Evolutionary conservation across 345 rosid genomes (phyloP).

Genomic region (Acer yangbiense): DNA sequence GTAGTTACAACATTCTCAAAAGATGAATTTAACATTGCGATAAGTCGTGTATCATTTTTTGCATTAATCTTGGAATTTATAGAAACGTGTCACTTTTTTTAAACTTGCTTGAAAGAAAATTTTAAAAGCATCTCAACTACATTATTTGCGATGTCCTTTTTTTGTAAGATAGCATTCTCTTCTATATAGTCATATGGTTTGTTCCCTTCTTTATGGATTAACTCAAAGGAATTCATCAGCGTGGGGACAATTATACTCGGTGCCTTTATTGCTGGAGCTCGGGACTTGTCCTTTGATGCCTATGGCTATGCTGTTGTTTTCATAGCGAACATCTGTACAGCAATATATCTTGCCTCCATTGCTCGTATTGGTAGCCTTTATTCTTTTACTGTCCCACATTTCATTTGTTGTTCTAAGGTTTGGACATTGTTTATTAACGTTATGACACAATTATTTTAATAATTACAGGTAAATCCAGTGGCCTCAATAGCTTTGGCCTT

Average conservation of each 20-base stretch:
- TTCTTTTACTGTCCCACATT: not conserved
- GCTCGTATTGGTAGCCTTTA: conserved; percentile 50
- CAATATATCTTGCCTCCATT: conserved; percentile 70
- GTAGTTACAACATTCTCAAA: not conserved
- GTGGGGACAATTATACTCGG: conserved; percentile 65
- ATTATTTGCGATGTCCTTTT: not conserved
- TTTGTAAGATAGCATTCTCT: not conserved
- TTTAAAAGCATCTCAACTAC: not conserved
- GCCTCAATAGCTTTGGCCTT: conserved; percentile 68
- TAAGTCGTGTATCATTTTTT: not conserved
- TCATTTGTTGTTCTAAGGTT: conserved; percentile 5
- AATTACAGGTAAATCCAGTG: conserved; percentile 56
- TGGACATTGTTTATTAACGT: not conserved
- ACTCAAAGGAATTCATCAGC: conserved; percentile 53
- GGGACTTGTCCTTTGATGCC: conserved; percentile 75
- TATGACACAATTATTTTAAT: conserved; percentile 5
- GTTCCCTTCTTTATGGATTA: conserved; percentile 32
- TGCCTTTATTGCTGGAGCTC: conserved; percentile 68
- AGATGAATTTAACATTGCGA: not conserved
- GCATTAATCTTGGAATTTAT: not conserved
- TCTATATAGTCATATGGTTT: conserved; percentile 9
- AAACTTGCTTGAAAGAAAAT: conserved; percentile 12
- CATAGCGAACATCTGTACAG: conserved; percentile 69
- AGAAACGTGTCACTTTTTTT: not conserved
- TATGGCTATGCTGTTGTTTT: conserved; percentile 73